Base-by-base conservation (phyloP, 371 early-diverging fungal genomes). In the Mortierella sp. region DNA sequence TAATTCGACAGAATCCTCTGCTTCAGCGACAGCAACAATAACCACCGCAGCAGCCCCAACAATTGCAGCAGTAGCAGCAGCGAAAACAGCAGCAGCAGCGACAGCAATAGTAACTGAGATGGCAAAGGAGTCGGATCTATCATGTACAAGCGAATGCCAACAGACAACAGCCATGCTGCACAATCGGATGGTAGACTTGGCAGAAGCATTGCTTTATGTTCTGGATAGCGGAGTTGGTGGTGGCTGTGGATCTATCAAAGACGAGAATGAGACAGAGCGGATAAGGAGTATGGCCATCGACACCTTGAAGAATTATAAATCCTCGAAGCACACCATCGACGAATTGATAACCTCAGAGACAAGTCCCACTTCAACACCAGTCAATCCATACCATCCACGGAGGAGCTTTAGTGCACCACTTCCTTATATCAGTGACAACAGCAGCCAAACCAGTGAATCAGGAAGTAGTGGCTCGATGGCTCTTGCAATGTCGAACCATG, bases 281-380 rank as follows among this genome's bases (percentile, higher is more conserved):
- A 39, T 70, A 30, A 70, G 76, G 16, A 30, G 30, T 3, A 24
- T 66, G 24, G 76, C 76, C 8, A 10, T 51, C 40, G 14, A 16
- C 3, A 63, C 43, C 22, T 54, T 75, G 39, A 47, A 62, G 16
- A 26, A 35, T 1, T 62, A 35, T 37, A 11, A 37, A 60, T 37
- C 35, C 20, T 20, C 60, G 3, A n/a, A 60, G 37, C 9, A 32
- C 37, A 5, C 24, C n/a, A n/a, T 8, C 5, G 12, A 35, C 24
- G 72, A 64, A 20, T 24, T 68, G 32, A 20, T 64, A 32, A 72
- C 72, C 0, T 68, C 77, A 5, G 72, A 67, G 4, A 54, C 45
- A 0, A 77, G 68, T 14, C 66, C 72, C 1, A 58, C 62, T 32
- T 68, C 69, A 5, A 68, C 72, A 6, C 77, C 72, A 32, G 26